Base-by-base conservation (phyloP, 169 alveolate species). In the Miamiensis avidus region DNA sequence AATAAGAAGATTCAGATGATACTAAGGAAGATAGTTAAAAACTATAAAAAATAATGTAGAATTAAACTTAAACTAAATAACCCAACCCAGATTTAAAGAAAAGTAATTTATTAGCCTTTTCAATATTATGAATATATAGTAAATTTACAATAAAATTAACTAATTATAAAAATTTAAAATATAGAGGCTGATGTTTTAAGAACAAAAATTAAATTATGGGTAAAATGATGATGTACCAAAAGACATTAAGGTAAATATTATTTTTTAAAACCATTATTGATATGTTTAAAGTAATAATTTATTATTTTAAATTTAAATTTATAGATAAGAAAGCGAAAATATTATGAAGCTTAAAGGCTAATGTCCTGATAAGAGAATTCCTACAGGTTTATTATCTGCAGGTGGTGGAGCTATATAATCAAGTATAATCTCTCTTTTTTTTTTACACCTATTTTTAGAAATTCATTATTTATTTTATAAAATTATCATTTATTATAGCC, bases 351-450 rank as follows among this genome's bases (percentile, higher is more conserved):
- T 95, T 33, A 95, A 92, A 83, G 96, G 96, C 0, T 82, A 90
- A 84, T 93, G 96, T 87, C 96, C 97, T 25, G 97, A 92, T 64
- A 89, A 93, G 77, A 95, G 91, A 88, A 92, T 95, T 31, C 96
- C 97, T 26, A 86, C 87, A 82, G 98, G 96, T 15, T 65, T 91
- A 20, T 76, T 94, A 31, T 49, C 88, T 26, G 89, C 87, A 32
- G 94, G 96, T 0, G 85, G 84, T 29, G 85, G 76, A 29, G 96
- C 95, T n/a, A n/a, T n/a, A n/a, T n/a, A n/a, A n/a, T n/a, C n/a
- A n/a, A n/a, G n/a, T n/a, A n/a, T n/a, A n/a, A n/a, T n/a, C n/a
- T n/a, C n/a, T n/a, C n/a, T n/a, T n/a, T n/a, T n/a, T n/a, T n/a
- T n/a, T n/a, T n/a, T n/a, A n/a, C n/a, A n/a, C n/a, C n/a, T n/a